Evolutionary conservation across 2,329 filamentous ascomycete species (phyloP).

Genomic region (Neocatenulostroma microsporum): DNA sequence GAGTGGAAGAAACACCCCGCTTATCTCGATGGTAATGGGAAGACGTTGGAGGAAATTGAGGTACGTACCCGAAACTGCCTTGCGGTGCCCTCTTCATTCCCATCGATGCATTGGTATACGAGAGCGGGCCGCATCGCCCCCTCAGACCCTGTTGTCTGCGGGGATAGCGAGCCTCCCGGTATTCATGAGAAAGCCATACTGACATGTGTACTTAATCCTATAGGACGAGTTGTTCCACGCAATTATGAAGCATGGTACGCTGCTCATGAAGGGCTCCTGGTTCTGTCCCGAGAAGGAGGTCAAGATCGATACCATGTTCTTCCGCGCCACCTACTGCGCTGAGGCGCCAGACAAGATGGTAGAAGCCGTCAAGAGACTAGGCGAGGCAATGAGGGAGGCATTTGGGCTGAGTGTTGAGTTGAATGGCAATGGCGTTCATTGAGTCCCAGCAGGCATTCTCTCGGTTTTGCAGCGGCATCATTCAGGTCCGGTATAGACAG

Average conservation of each 20-base stretch:
- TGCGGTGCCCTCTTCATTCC: no score
- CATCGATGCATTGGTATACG: no score
- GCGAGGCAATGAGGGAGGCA: constrained; percentile 58
- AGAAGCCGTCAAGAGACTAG: constrained; percentile 55
- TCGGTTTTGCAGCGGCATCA: no score
- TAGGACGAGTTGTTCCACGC: constrained; percentile 75
- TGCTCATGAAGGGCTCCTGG: constrained; percentile 82
- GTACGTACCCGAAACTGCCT: no score
- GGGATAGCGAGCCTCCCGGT: no score
- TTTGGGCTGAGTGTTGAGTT: constrained; percentile 36
- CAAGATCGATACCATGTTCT: constrained; percentile 61
- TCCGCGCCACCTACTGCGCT: constrained; percentile 82
- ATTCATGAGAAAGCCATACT: no score
- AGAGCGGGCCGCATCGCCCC: no score
- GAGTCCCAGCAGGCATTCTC: no score
- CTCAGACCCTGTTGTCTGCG: no score
- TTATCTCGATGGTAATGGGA: constrained; percentile 41
- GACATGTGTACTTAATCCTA: no score
- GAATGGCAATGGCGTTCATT: constrained; percentile 2
- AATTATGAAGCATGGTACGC: constrained; percentile 66
- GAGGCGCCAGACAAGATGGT: constrained; percentile 50
- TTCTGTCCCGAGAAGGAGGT: constrained; percentile 68
- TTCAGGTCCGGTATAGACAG: no score
- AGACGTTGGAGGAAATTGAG: constrained; percentile 60
- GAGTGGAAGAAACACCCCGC: constrained; percentile 61